Evolutionary conservation across 208 protist species (phyloP).

Genomic region (Trypanosoma theileri): DNA sequence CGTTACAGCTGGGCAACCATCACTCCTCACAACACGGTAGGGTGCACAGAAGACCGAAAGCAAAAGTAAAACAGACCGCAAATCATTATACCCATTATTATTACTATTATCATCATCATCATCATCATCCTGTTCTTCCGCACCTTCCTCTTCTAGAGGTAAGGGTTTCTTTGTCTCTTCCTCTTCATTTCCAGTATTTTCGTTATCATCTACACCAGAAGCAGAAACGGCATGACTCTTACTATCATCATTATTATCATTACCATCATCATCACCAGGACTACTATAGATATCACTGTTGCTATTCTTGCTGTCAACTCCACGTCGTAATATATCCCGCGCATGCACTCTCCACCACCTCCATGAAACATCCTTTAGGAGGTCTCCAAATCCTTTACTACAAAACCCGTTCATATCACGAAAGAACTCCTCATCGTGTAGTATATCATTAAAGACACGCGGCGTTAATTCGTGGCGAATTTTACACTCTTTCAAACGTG

Average conservation of each 20-base stretch:
- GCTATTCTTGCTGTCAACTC: background rate
- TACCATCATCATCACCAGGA: background rate
- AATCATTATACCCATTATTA: conserved; percentile 32
- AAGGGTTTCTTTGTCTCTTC: no score
- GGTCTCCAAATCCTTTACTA: conserved; percentile 42
- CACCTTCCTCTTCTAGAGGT: no score
- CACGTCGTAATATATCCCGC: conserved; percentile 37
- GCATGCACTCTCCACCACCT: conserved; percentile 57
- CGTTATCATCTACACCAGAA: no score
- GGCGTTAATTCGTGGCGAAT: conserved; percentile 11
- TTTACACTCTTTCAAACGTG: conserved; percentile 16
- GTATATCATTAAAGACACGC: conserved; percentile 52
- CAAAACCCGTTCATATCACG: conserved; percentile 52
- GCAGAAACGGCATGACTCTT: background rate
- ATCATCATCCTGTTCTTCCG: no score
- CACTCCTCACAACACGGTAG: conserved; percentile 58
- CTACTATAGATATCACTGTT: background rate
- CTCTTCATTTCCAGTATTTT: no score
- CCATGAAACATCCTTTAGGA: conserved; percentile 48
- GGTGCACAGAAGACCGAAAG: conserved; percentile 51
- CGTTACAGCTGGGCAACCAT: conserved; percentile 38
- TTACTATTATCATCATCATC: background rate
- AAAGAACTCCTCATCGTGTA: conserved; percentile 67
- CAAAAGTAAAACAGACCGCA: conserved; percentile 58
- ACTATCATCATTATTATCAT: background rate